Percentiles rank a stretch among this genome's conserved stretches.
phyloP scores from a whole-genome alignment of 805 yeast genomes.

The Candida ovalis region DNA sequence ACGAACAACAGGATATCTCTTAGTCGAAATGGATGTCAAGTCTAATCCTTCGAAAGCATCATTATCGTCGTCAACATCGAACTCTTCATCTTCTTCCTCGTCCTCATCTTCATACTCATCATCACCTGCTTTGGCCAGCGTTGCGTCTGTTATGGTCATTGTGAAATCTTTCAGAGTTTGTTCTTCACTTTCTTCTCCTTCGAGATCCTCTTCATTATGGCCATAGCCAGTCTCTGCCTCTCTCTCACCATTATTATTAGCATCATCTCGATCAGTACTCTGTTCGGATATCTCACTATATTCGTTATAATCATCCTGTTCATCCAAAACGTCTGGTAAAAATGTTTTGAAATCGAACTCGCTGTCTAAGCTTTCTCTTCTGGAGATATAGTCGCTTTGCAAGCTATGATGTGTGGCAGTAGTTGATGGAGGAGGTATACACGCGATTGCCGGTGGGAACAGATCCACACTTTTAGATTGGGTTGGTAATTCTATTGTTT shows the following conservation, averaged over 20 bases:
- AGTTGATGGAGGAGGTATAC: constrained; percentile 25
- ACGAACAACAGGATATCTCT: constrained; percentile 43
- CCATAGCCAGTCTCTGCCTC: no score
- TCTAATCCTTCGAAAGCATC: constrained; percentile 6
- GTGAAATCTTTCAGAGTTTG: background rate
- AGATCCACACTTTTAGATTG: constrained; percentile 6
- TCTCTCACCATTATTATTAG: background rate
- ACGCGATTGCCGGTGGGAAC: constrained; percentile 31
- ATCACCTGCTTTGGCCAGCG: constrained; percentile 1
- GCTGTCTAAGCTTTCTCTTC: constrained; percentile 22
- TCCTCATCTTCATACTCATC: constrained; percentile 7
- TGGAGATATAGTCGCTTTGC: constrained; percentile 11
- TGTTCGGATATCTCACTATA: constrained; percentile 6
- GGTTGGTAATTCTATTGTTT: background rate
- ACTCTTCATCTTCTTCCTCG: constrained; percentile 5
- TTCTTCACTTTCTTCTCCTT: background rate
- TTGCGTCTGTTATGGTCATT: background rate
- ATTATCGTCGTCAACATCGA: constrained; percentile 5
- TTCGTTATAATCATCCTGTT: background rate
- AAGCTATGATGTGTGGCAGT: background rate
- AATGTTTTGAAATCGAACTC: constrained; percentile 18
- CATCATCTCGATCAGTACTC: background rate
- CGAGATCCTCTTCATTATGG: no score
- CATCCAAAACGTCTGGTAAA: background rate
- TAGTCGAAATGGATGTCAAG: constrained; percentile 10